phyloP scores from a whole-genome alignment of 2,329 filamentous ascomycete genomes.

The Pestalotiopsis sp. region DNA sequence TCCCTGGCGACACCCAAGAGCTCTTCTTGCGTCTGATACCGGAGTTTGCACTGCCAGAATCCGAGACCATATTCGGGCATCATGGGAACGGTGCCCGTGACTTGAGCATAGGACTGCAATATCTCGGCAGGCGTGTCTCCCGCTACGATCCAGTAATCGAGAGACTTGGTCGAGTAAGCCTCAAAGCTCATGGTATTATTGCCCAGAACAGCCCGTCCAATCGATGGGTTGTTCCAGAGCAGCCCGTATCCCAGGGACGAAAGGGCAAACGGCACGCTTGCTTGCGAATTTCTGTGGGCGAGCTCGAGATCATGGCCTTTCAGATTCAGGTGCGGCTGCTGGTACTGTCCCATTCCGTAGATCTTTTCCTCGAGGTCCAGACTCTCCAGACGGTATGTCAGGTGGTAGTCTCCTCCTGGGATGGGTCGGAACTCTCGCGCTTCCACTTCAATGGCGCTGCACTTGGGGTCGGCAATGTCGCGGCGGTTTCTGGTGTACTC shows the following conservation, averaged over 20 bases:
- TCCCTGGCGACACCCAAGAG: conserved; percentile 61
- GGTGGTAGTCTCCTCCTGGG: conserved; percentile 53
- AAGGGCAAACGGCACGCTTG: conserved; percentile 64
- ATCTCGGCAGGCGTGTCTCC: conserved; percentile 59
- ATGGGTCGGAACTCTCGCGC: conserved; percentile 60
- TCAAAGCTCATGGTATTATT: conserved; percentile 65
- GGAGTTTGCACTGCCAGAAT: conserved; percentile 70
- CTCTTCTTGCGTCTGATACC: conserved; percentile 69
- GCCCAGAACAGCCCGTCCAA: conserved; percentile 63
- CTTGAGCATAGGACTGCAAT: conserved; percentile 55
- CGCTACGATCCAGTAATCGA: conserved; percentile 69
- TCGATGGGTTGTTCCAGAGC: conserved; percentile 67
- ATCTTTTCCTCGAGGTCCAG: conserved; percentile 58
- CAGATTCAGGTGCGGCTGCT: conserved; percentile 64
- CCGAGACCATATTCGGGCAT: conserved; percentile 72
- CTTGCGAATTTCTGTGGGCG: conserved; percentile 68
- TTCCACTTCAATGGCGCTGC: conserved; percentile 57
- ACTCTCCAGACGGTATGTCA: conserved; percentile 61
- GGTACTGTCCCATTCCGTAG: conserved; percentile 72
- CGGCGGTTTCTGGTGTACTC: conserved; percentile 54
- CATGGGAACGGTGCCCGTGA: conserved; percentile 62
- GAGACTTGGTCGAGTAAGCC: conserved; percentile 55
- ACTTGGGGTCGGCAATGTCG: conserved; percentile 59
- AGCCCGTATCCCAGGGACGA: conserved; percentile 64
- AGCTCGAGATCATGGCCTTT: conserved; percentile 66